Evolutionary conservation across 2,329 filamentous ascomycete genomes (phyloP), one percentile per base, ranked within the genome.

Genomic region (Fusarium sp.): DNA sequence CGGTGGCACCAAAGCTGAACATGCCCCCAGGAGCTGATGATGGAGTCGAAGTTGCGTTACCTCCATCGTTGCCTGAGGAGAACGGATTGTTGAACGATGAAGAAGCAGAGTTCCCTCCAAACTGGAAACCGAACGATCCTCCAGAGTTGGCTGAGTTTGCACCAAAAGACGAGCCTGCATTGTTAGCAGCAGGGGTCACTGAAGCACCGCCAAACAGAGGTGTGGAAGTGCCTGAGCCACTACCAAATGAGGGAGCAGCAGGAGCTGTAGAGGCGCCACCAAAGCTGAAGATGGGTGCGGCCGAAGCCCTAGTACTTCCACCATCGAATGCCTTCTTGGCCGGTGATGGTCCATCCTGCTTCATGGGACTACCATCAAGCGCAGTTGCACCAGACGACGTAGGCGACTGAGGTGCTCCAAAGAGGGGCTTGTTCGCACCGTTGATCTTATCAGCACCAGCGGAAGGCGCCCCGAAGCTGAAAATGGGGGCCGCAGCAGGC

Each of bases 351-450:
- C 79, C 81, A 64, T 85, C 83, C 65, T 87, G 82, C 70, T 86
- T 85, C 77, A 87, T 83, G 22, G 82, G 82, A 59, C 83, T 84
- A 38, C 82, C 82, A 55, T 80, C 82, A 73, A 87, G 86, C 68
- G 82, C 64, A 26, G 80, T 76, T 26, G 78, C 56, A 42, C 77
- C 58, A 12, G 79, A 75, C 48, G 77, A 61, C 10, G 80, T 68
- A 10, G 81, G 79, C 35, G 83, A 82, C 65, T 81, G 82, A 35
- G 82, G 79, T 14, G 80, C 75, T 20, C 80, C 81, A 61, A 86
- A 86, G 20, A 84, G 70, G 20, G 84, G 81, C 74, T 84, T 85
- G 20, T 79, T 56, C 51, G 77, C 73, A 28, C 77, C 79, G 44
- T 81, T 81, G 5, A 78, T 65, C 59, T 81, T 81, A 54, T 74